Base-by-base conservation (phyloP, 495 filamentous ascomycete genomes). In the Penicillium robsamsonii region DNA sequence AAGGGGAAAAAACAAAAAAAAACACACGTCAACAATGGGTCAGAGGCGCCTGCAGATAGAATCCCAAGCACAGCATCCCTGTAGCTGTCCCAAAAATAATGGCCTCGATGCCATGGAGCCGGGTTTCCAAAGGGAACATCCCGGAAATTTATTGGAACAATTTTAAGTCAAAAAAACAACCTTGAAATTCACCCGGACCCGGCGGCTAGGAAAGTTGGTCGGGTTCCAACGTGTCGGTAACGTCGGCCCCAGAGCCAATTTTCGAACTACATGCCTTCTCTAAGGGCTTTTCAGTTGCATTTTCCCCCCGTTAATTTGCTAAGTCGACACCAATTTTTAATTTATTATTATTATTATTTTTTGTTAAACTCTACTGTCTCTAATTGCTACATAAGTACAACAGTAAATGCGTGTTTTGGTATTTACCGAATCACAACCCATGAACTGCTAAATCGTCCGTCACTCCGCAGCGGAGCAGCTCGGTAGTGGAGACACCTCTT, bases 221-320 rank as follows among this genome's bases (percentile, higher is more conserved):
- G 57, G 66, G 60, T 61, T 54, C 66, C 66, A 66, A 48, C 17
- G 55, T 37, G 56, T 62, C 66, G 66, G 66, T 58, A 68, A 57
- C 63, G 55, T 57, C 37, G 46, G 60, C 54, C 50, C 60, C 56
- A 46, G 57, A 54, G 54, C 59, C 65, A 56, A 58, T 43, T 30
- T 50, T 38, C 31, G 22, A 38, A 56, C 9, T 46, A 43, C 35
- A 55, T 18, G 3, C 12, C 2, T 38, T 15, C 10, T 22, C 30
- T 30, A 31, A 10, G 27, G 5, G 9, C 3, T 43, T 52, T 50
- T 37, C 27, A 20, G n/a, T n/a, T 17, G 13, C 13, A 0, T 9
- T 27, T 55, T n/a, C 17, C 24, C 25, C 5, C 0, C 5, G 12
- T 2, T 37, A 37, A 15, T 22, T 22, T 22, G 22, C 22, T 22